These are phyloP conservation scores for Neoarthrinium moseri DNA, from an alignment of 2,329 filamentous ascomycete genomes.

Conservation along the genomic window DNA sequence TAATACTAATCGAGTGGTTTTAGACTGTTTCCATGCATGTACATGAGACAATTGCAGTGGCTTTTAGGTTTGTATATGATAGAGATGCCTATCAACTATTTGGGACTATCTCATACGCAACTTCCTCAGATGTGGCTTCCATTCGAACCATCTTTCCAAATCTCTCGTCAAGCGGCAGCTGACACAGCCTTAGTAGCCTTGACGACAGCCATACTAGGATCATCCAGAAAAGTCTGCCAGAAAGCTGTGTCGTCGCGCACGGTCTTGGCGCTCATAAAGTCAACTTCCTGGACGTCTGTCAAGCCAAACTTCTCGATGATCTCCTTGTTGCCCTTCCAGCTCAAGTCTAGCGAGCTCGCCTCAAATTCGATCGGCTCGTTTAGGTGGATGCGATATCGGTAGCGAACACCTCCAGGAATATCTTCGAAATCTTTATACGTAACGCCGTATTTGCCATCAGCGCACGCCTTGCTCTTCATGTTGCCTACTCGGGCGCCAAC, in stretches of 20 bases:
- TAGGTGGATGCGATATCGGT: slow-evolving; percentile 12
- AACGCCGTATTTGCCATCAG: not conserved
- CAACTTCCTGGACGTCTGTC: slow-evolving; percentile 18
- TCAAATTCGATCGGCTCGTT: slow-evolving; percentile 16
- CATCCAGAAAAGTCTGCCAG: slow-evolving; percentile 21
- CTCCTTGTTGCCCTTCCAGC: slow-evolving; percentile 18
- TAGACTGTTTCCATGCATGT: no score
- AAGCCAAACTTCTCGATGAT: slow-evolving; percentile 21
- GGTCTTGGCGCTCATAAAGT: slow-evolving; percentile 16
- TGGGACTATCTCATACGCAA: no score
- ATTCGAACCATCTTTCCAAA: no score
- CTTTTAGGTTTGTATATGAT: no score
- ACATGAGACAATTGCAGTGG: no score
- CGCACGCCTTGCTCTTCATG: not conserved
- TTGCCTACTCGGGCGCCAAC: slow-evolving; percentile 15
- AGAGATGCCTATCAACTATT: no score
- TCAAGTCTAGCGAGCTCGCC: slow-evolving; percentile 18
- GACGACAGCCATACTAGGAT: slow-evolving; percentile 17
- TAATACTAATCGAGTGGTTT: no score
- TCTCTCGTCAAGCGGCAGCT: no score
- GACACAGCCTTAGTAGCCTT: slow-evolving; percentile 15
- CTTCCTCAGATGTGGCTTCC: no score
- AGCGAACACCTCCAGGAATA: slow-evolving; percentile 18
- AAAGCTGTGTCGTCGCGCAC: slow-evolving; percentile 19
- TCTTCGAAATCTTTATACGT: slow-evolving; percentile 9